phyloP scores from a whole-genome alignment of 441 rosid species.

The Eugenia klotzschiana region DNA sequence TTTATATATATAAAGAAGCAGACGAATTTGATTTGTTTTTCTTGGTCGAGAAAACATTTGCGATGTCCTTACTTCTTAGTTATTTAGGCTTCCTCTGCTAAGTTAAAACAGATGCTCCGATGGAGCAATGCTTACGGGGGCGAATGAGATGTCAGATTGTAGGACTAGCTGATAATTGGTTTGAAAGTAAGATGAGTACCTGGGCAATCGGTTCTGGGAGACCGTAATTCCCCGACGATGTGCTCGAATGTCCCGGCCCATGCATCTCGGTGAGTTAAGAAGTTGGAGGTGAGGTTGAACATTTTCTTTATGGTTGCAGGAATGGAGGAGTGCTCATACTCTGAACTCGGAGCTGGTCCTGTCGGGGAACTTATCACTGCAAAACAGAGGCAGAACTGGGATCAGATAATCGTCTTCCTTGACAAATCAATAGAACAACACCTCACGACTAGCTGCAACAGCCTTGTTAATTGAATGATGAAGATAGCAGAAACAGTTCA shows the following conservation, averaged over 20 bases:
- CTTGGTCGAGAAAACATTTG: not conserved
- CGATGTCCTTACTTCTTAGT: not conserved
- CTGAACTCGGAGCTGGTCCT: slow-evolving; percentile 64
- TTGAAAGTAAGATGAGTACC: slow-evolving; percentile 12
- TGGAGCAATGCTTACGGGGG: not conserved
- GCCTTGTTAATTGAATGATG: rapidly evolving
- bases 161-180: not conserved
- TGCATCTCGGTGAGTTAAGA: slow-evolving; percentile 85
- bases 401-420: not conserved
- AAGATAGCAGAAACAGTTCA: not conserved
- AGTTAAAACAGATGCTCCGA: not conserved
- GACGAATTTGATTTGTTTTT: not conserved
- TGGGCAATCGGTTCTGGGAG: slow-evolving; percentile 87
- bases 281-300: slow-evolving; percentile 69
- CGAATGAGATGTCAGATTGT: not conserved
- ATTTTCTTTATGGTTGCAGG: slow-evolving; percentile 89
- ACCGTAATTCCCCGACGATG: slow-evolving; percentile 38
- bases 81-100: not conserved
- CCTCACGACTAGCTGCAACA: not conserved
- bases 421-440: not conserved
- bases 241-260: slow-evolving; percentile 95
- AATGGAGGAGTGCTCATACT: slow-evolving; percentile 80
- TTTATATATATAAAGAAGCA: not conserved
- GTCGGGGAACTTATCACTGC: slow-evolving; percentile 50
- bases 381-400: not conserved